Percentiles rank a stretch among this genome's conserved stretches.
Conservation (phyloP, 164 flowering plant genomes). For the Houttuynia cordata region DNA sequence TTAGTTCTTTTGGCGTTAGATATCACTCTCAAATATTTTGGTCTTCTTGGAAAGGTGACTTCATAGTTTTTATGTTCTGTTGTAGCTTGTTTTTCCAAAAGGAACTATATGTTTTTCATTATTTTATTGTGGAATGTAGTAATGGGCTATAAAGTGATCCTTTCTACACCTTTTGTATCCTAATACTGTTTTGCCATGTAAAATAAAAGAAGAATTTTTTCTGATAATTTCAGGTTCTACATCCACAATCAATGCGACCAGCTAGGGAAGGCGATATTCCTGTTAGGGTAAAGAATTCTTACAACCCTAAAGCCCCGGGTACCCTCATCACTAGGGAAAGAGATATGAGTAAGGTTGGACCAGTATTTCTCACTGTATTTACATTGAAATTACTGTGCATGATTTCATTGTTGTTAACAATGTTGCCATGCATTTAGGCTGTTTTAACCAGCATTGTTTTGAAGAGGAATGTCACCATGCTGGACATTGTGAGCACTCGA, state of each 20-base stretch:
- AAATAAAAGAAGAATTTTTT: neutral
- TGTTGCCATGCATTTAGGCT: constrained; percentile 37
- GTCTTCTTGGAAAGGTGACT: no score
- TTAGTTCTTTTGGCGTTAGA: no score
- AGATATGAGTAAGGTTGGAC: constrained; percentile 74
- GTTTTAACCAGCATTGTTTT: constrained; percentile 87
- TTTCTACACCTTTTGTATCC: no score
- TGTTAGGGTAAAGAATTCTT: constrained; percentile 91
- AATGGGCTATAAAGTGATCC: no score
- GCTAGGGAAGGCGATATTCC: constrained; percentile 94
- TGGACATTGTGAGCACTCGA: constrained; percentile 93
- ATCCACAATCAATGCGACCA: constrained; percentile 98
- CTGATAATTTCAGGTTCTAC: constrained; percentile 52
- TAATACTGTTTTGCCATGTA: no score
- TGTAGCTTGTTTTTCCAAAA: no score
- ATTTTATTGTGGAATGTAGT: no score
- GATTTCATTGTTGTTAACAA: neutral
- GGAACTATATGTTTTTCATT: no score
- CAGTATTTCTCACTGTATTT: neutral
- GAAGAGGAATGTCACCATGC: constrained; percentile 91
- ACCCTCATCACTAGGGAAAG: constrained; percentile 71
- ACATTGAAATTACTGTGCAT: neutral
- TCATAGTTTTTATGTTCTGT: no score
- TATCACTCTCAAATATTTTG: no score
- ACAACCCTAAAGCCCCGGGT: constrained; percentile 88